A percentile compares a stretch with the other conserved stretches of the same genome.
Evolutionary conservation across 177 flowering plant genomes (phyloP).

Genomic region (Telopea speciosissima): DNA sequence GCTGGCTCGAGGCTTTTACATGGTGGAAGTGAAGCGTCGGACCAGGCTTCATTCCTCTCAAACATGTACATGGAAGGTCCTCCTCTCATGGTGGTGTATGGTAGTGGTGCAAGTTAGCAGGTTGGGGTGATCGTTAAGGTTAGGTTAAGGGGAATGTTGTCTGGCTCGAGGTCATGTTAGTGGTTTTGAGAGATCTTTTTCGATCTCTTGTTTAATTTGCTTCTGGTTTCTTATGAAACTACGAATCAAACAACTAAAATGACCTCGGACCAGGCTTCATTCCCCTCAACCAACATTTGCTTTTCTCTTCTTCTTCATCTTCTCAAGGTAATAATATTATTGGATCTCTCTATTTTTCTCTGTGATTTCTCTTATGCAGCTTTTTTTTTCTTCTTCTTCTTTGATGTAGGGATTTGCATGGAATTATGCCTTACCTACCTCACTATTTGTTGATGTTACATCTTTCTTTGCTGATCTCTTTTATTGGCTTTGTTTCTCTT

Average conservation of each 20-base stretch:
- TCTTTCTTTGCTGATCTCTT: background rate
- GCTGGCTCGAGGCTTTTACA: constrained; percentile 62
- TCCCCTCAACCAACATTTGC: constrained; percentile 41
- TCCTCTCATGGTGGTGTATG: too few relatives aligned
- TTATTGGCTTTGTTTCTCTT: background rate
- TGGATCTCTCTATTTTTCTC: background rate
- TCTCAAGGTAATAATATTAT: background rate
- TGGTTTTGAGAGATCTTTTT: background rate
- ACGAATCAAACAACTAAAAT: constrained; percentile 1
- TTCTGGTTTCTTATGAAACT: background rate
- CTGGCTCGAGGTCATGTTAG: constrained; percentile 29
- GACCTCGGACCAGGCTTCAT: constrained; percentile 75
- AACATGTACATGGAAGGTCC: constrained; percentile 6
- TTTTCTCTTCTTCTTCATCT: background rate
- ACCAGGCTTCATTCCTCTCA: constrained; percentile 36
- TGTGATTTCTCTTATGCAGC: background rate
- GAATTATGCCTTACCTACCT: background rate
- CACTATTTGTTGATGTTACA: too few relatives aligned
- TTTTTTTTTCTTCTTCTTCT: background rate
- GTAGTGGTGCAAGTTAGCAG: too few relatives aligned
- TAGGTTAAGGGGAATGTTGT: constrained; percentile 28
- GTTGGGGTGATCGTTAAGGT: constrained; percentile 9
- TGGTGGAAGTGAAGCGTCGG: constrained; percentile 26
- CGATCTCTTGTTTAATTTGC: background rate
- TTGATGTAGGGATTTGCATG: background rate